Conservation (phyloP, 2,329 filamentous ascomycete genomes). For the Pseudopyricularia cyperi region DNA sequence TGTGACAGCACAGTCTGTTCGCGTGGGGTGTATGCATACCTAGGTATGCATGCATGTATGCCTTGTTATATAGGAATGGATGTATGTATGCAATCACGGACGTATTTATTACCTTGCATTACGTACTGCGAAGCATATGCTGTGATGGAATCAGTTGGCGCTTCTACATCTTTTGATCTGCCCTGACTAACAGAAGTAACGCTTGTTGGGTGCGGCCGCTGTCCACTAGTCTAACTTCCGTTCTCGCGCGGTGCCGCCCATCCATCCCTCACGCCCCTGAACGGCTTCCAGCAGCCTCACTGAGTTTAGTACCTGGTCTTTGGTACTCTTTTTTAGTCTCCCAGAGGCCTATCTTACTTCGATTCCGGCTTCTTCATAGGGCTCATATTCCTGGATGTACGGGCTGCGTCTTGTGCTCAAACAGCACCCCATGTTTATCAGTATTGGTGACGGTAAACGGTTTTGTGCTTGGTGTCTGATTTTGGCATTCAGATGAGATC, state of each 20-base stretch:
- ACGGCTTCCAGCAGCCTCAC: not conserved
- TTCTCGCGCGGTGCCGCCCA: too few relatives aligned
- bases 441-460: not conserved
- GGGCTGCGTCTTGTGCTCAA: not conserved
- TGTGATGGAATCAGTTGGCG: too few relatives aligned
- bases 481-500: not conserved
- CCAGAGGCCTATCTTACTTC: not conserved
- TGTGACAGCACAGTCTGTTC: not conserved
- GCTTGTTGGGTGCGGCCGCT: too few relatives aligned
- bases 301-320: not conserved
- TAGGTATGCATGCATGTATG: too few relatives aligned
- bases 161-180: too few relatives aligned
- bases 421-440: not conserved
- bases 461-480: not conserved
- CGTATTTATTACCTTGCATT: too few relatives aligned
- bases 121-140: too few relatives aligned
- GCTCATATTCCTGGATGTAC: not conserved
- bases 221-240: too few relatives aligned
- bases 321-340: not conserved
- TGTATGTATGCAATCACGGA: too few relatives aligned
- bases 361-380: not conserved
- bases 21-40: too few relatives aligned
- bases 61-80: too few relatives aligned
- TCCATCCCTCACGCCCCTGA: not conserved
- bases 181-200: too few relatives aligned